Base-by-base conservation (phyloP, 2,329 filamentous ascomycete species). In the Phoma herbarum region DNA sequence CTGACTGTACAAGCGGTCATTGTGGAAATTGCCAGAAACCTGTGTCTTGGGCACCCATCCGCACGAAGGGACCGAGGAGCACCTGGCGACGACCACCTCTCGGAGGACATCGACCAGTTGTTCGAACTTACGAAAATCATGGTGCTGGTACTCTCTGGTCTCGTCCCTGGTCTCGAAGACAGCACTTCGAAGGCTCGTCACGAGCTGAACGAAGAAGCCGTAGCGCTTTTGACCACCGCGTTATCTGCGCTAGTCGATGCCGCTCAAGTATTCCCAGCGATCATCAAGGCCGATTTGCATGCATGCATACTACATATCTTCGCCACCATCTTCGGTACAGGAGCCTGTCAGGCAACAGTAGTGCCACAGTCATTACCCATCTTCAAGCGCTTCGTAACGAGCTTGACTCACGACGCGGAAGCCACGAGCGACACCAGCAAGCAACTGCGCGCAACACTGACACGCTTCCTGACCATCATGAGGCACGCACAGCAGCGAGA, bases 231-330 rank as follows among this genome's bases (percentile, higher is more conserved):
- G 48, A 88, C 88, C 23, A 88, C 90, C 2, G 89, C 92, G 0
- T 83, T 99, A 1, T 90, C 93, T 59, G 92, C 95, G 1, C 86
- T 99, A 1, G 95, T 98, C 3, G 92, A 98, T 72, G 93, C 95
- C 1, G 93, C 95, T 7, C 92, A 96, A 61, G 93, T 98, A 16
- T 99, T 99, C 78, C 96, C 96, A 0, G 88, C 91, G 2, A 93
- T 99, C 69, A 99, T 99, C 81, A 95, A 95, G 74, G 94, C 93
- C 10, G 95, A 99, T 75, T 84, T 99, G 7, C 93, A 98, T 73
- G 94, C 95, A 37, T 98, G 94, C 72, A 97, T 98, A 66, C 86
- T 99, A 48, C 93, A 99, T 80, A 97, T 98, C 54, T 97, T 98
- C 73, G 90, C 92, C 52, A 97, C 93, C 0, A 95, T 97, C 57